Evolutionary conservation across 345 rosid genomes (phyloP).

Genomic region (Brassica carinata): DNA sequence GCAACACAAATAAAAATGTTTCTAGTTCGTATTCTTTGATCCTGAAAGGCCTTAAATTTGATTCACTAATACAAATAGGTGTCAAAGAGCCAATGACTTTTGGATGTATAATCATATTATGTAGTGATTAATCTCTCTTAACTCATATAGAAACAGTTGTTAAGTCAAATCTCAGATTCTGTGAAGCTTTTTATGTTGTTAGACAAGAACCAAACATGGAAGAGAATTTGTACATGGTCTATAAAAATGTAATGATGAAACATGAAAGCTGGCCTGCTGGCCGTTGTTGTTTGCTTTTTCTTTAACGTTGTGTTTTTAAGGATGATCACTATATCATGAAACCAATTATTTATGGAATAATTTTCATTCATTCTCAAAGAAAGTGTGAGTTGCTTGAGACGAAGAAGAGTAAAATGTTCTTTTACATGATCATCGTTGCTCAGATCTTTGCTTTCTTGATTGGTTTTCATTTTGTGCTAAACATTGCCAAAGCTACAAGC

Average conservation of each 20-base stretch:
- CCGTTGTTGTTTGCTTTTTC: conserved; percentile 18
- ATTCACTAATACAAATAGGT: background rate
- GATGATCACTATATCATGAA: conserved; percentile 29
- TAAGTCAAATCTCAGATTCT: conserved; percentile 6
- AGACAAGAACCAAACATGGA: conserved; percentile 26
- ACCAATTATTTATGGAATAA: conserved; percentile 6
- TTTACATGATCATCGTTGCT: conserved; percentile 14
- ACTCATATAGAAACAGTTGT: background rate
- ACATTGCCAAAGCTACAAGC: background rate
- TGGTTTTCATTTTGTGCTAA: background rate
- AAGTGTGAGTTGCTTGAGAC: conserved; percentile 28
- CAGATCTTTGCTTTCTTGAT: background rate
- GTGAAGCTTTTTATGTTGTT: background rate
- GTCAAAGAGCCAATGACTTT: background rate
- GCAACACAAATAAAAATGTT: conserved; percentile 40
- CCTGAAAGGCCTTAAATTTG: background rate
- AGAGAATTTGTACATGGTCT: conserved; percentile 14
- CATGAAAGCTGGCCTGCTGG: conserved; percentile 21
- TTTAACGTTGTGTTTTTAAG: conserved; percentile 12
- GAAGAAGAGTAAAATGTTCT: background rate
- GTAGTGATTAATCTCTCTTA: background rate
- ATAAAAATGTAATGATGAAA: conserved; percentile 24
- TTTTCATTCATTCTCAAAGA: background rate
- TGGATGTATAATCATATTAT: background rate
- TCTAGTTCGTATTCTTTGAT: conserved; percentile 8